These are phyloP conservation scores for Solanum chilense DNA, from an alignment of 257 asterid species.

Conservation along the genomic window DNA sequence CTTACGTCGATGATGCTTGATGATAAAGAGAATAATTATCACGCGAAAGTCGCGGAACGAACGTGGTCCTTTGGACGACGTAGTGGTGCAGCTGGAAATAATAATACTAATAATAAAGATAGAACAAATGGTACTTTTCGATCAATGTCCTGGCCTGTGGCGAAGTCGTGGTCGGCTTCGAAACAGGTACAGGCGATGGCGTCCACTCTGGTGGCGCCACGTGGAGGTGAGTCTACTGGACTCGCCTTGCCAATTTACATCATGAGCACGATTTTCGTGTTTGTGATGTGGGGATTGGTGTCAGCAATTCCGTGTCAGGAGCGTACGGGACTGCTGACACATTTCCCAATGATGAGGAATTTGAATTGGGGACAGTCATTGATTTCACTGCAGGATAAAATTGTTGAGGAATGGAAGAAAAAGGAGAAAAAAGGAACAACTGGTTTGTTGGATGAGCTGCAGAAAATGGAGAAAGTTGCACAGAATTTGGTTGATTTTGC, in stretches of 20 bases:
- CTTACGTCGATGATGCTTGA: constrained; percentile 51
- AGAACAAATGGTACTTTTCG: constrained; percentile 34
- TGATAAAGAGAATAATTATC: constrained; percentile 44
- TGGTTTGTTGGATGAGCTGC: constrained; percentile 70
- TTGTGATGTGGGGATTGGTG: constrained; percentile 82
- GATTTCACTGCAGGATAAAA: constrained; percentile 57
- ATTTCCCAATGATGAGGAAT: constrained; percentile 40
- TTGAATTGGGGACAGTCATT: constrained; percentile 63
- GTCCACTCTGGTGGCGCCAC: constrained; percentile 56
- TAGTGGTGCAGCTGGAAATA: constrained; percentile 6
- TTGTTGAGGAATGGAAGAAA: constrained; percentile 84
- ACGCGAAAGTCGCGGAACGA: constrained; percentile 54
- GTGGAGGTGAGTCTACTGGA: constrained; percentile 54
- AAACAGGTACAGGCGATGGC: constrained; percentile 70
- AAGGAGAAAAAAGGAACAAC: constrained; percentile 70
- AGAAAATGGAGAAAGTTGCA: constrained; percentile 68
- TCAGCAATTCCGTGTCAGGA: constrained; percentile 90
- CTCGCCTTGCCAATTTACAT: constrained; percentile 50
- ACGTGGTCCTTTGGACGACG: constrained; percentile 73
- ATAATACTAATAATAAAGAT: constrained; percentile 12
- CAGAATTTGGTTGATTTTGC: constrained; percentile 45
- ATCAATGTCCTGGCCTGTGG: constrained; percentile 57
- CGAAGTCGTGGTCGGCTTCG: constrained; percentile 85
- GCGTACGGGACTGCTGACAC: constrained; percentile 46
- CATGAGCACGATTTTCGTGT: constrained; percentile 47